Base-by-base conservation (phyloP, 2,329 filamentous ascomycete species). In the Stagonosporopsis chrysanthemi region DNA sequence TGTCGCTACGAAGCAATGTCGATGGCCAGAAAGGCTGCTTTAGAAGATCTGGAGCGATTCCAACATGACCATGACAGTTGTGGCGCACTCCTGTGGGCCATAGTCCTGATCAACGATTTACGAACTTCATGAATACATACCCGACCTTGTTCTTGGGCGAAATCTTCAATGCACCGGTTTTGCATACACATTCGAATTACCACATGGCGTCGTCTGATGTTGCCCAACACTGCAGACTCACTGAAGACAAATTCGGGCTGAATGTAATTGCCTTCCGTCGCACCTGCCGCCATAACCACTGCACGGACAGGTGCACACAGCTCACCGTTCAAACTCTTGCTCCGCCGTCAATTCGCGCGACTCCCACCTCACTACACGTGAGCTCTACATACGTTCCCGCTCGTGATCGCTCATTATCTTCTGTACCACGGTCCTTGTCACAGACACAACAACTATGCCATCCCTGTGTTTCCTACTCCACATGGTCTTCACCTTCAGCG, bases 401-500 rank as follows among this genome's bases (percentile, higher is more conserved):
- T n/a, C 31, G 15, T n/a, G 11, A 12, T 31, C 29, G 12, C 29
- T 31, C 29, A 12, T 14, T 31, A 4, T 31, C 29, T 31, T 31
- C 29, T 14, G 12, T 31, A 31, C 12, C 29, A 31, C 8, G 9
- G 29, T 31, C 7, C 29, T 31, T 31, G 8, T 11, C 29, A 31
- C 29, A 14, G 12, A 31, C 4, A 31, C 26, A 8, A 9, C 28
- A 28, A 15, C 6, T 6, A 61, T 58, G 55, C 11, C 43, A 40
- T 44, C 46, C 33, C 35, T 49, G 24, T 39, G 26, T 1, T 31
- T 6, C 6, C 35, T 47, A 9, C 26, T 58, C 26, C 22, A 24
- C 39, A 23, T 33, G 35, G 26, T 51, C 11, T 39, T 52, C 38
- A 24, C 42, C 38, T 6, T 52, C 28, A 45, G 40, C 29, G 15